Evolutionary conservation across 257 asterid genomes (phyloP), one percentile per base, ranked within the genome.

Genomic region (Cordia subcordata): DNA sequence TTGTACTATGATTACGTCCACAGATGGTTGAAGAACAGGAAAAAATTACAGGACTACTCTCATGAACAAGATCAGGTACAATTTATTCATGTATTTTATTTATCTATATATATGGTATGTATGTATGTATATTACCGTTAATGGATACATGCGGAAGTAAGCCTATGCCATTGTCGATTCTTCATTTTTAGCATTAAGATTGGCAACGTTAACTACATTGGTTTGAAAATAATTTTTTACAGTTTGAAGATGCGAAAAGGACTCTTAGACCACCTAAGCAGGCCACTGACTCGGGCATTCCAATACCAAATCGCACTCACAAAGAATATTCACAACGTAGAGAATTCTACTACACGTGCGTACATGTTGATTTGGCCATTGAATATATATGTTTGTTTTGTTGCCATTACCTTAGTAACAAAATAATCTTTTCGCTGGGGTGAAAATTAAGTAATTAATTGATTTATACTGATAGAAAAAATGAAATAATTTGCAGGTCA

Each of bases 281-380:
- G 20, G 60, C 77, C 16, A 42, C 57, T 21, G 94, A 79, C 53
- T 64, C 82, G 1, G 77, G 83, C 16, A 33, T 53, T 53, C 57
- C 57, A 11, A 53, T 53, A 53, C 57, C 57, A 0, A 68, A 38
- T 53, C 71, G 65, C 49, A 27, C 58, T 13, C 52, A 45, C 16
- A 73, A 77, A 66, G 60, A 73, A 33, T n/a, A n/a, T n/a, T 61
- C 70, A 4, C 63, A 59, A 6, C 74, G 68, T 8, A 72, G 71
- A 66, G 96, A 79, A 49, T 49, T 80, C 70, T 88, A 93, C 56
- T 93, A 78, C 84, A 60, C 70, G 97, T 86, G 61, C 56, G 85
- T 62, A 8, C 35, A 0, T 38, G 12, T 49, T 39, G 8, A 20
- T n/a, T n/a, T n/a, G n/a, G n/a, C n/a, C n/a, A n/a, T n/a, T 23